phyloP scores from a whole-genome alignment of 129 eudicot genomes.

The Cynara cardunculus region DNA sequence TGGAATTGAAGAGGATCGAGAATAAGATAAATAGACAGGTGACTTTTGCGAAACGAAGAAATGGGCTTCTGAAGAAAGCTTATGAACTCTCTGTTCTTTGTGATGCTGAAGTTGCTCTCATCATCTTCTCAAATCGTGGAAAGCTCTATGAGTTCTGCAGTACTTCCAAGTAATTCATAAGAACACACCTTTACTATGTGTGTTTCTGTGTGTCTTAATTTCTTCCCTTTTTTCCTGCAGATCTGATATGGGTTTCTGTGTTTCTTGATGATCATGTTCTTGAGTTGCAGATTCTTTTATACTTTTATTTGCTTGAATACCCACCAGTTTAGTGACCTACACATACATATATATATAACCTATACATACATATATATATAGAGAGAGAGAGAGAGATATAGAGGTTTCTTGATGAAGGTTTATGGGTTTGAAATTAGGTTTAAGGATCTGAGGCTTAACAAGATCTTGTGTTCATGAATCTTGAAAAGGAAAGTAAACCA shows the following conservation, averaged over 20 bases:
- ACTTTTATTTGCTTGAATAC: too few species aligned
- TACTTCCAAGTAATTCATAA: constrained; percentile 46
- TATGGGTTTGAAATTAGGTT: constrained; percentile 3
- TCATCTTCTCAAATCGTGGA: constrained; percentile 69
- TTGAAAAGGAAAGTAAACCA: neutral
- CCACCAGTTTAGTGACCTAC: neutral
- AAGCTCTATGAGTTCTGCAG: constrained; percentile 72
- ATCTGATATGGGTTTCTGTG: constrained; percentile 23
- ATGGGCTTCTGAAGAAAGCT: constrained; percentile 58
- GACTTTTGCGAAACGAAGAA: constrained; percentile 46
- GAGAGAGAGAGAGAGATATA: too few species aligned
- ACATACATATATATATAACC: neutral
- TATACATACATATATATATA: neutral
- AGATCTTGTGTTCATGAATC: constrained; percentile 27
- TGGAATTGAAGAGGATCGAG: constrained; percentile 49
- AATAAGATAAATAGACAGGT: constrained; percentile 53
- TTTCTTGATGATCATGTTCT: constrained; percentile 13
- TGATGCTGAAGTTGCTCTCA: constrained; percentile 87
- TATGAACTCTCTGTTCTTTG: constrained; percentile 86
- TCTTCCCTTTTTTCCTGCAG: neutral
- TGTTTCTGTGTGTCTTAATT: neutral
- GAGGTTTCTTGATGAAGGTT: neutral
- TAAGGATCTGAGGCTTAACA: constrained; percentile 9
- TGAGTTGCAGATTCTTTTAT: too few species aligned
- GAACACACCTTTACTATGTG: constrained; percentile 5